A percentile compares a stretch with the other conserved stretches of the same genome.
These are phyloP conservation scores for Nelumbo lutea DNA, from an alignment of 164 flowering plant genomes.

Conservation along the genomic window DNA sequence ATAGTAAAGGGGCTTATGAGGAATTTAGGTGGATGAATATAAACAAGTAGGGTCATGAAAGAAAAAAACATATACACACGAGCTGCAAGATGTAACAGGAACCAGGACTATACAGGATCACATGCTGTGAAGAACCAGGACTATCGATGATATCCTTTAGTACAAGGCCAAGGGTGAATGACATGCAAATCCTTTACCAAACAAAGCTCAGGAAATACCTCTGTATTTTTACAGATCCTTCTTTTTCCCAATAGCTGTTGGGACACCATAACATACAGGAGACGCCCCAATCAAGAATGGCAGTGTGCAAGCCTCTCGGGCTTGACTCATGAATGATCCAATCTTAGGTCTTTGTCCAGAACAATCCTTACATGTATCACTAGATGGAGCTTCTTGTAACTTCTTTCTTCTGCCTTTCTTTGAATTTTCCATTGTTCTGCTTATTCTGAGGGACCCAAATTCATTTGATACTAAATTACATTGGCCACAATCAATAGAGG, in stretches of 20 bases:
- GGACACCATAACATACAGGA: slow-evolving; percentile 96
- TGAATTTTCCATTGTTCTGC: slow-evolving; percentile 18
- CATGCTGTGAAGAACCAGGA: no score
- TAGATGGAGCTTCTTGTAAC: slow-evolving; percentile 5
- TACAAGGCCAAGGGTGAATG: background rate
- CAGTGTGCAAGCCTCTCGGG: slow-evolving; percentile 76
- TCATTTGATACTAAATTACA: slow-evolving; percentile 34
- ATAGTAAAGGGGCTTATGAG: background rate
- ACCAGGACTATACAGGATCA: no score
- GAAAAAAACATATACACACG: no score
- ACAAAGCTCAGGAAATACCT: no score
- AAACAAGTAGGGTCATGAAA: background rate
- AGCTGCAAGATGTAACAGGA: no score
- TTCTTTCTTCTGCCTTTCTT: slow-evolving; percentile 35
- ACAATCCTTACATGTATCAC: slow-evolving; percentile 5
- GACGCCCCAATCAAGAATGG: slow-evolving; percentile 82
- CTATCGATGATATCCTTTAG: no score
- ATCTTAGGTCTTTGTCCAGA: slow-evolving; percentile 45
- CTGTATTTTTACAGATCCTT: slow-evolving; percentile 22
- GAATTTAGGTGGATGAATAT: background rate
- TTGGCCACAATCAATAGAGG: slow-evolving; percentile 17
- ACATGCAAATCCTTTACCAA: background rate
- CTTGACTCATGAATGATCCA: slow-evolving; percentile 73
- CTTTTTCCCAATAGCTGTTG: slow-evolving; percentile 70
- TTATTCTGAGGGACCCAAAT: slow-evolving; percentile 33